phyloP scores from a whole-genome alignment of 352 stramenopile genomes.

The Phytopythium aichiense region DNA sequence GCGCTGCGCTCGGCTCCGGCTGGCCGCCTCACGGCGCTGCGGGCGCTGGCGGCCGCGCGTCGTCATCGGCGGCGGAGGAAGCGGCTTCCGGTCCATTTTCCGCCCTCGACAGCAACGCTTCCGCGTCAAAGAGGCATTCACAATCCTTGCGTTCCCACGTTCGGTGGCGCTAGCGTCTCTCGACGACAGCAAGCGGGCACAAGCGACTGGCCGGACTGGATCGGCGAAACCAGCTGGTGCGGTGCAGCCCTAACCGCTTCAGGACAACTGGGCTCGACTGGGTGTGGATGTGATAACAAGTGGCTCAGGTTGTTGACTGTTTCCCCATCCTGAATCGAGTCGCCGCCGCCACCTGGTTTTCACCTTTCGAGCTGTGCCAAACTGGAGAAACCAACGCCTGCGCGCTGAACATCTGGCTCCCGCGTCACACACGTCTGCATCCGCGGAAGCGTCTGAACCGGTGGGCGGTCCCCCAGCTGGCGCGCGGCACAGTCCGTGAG shows the following conservation, averaged over 20 bases:
- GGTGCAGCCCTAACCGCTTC: neutral
- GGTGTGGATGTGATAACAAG: neutral
- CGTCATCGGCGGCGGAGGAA: neutral
- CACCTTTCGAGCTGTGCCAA: neutral
- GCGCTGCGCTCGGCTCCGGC: neutral
- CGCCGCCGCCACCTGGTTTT: conserved; percentile 1
- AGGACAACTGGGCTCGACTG: no score
- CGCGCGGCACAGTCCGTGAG: neutral
- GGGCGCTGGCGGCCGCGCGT: neutral
- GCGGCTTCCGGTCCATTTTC: neutral
- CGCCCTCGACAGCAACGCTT: neutral
- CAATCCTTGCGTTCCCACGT: neutral
- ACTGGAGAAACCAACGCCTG: neutral
- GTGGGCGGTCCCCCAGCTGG: neutral
- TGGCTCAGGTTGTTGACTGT: neutral
- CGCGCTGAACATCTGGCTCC: neutral
- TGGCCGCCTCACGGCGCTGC: neutral
- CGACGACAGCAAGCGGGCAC: neutral
- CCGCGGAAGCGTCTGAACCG: conserved; percentile 1
- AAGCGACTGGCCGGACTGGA: neutral
- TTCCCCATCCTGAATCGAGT: neutral
- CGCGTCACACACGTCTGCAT: conserved; percentile 2
- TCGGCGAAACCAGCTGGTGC: conserved; percentile 2
- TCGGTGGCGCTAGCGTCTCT: neutral
- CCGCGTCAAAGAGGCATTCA: neutral